phyloP scores from a whole-genome alignment of 2,329 filamentous ascomycete species.

The Colletotrichum cereale region DNA sequence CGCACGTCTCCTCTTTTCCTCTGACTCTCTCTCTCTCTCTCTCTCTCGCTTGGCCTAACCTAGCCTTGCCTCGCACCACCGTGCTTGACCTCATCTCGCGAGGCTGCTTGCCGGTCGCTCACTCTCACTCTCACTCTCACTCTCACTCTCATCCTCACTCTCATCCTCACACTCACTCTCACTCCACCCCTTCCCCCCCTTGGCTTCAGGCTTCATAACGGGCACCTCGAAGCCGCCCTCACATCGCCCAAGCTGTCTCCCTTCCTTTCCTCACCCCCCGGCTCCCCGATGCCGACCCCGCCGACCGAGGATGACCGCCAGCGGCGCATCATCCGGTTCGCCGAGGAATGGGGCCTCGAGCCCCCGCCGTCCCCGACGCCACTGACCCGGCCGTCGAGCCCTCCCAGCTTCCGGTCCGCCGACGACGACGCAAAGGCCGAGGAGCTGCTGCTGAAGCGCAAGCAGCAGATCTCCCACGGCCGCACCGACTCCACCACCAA shows the following conservation, averaged over 20 bases:
- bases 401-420: constrained; percentile 58
- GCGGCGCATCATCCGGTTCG: constrained; percentile 62
- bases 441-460: constrained; percentile 64
- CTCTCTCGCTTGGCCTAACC: background rate
- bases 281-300: constrained; percentile 37
- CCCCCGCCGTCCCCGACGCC: constrained; percentile 55
- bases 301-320: constrained; percentile 52
- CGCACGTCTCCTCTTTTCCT: constrained; percentile 36
- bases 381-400: constrained; percentile 56
- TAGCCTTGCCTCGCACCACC: constrained; percentile 1
- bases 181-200: background rate
- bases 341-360: constrained; percentile 63
- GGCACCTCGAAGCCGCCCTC: background rate
- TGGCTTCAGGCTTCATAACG: background rate
- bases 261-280: constrained; percentile 11
- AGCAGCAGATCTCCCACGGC: constrained; percentile 50
- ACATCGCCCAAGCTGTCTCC: constrained; percentile 26
- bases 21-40: background rate
- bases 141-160: background rate
- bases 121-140: background rate
- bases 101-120: constrained; percentile 5
- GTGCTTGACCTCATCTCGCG: constrained; percentile 13
- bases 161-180: background rate
- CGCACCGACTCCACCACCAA: constrained; percentile 47
- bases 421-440: constrained; percentile 67